A percentile compares a stretch with the other conserved stretches of the same genome.
Evolutionary conservation across 2,329 filamentous ascomycete genomes (phyloP).

Genomic region (Penicillium sp.): DNA sequence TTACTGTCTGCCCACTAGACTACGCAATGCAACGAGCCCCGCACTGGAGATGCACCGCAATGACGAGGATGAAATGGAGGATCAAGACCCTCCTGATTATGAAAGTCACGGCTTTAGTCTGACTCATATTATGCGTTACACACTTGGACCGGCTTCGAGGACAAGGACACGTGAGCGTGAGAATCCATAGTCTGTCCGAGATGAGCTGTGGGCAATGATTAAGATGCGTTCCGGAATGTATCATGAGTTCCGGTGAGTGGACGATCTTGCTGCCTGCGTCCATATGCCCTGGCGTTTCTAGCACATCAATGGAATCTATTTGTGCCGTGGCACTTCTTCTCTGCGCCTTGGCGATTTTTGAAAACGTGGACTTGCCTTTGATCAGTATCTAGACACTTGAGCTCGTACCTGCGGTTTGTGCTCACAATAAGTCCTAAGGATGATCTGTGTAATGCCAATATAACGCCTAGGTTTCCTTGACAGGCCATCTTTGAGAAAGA

Average conservation of each 20-base stretch:
- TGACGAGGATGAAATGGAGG: background rate
- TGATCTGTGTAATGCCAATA: no score
- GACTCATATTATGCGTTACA: slow-evolving; percentile 6
- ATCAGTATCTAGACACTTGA: background rate
- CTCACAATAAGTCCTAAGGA: no score
- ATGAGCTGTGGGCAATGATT: background rate
- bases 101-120: slow-evolving; percentile 21
- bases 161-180: slow-evolving; percentile 25
- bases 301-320: background rate
- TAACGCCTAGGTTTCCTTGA: no score
- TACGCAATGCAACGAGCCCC: background rate
- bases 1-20: background rate
- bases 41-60: no score
- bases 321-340: background rate
- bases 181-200: background rate
- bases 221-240: background rate
- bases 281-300: background rate
- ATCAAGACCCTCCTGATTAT: slow-evolving; percentile 26
- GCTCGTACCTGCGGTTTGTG: no score
- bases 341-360: background rate
- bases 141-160: slow-evolving; percentile 14
- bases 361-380: no score
- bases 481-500: no score
- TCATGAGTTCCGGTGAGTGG: no score
- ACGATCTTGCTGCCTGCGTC: background rate